A percentile compares a stretch with the other conserved stretches of the same genome.
These are phyloP conservation scores for Fusarium sp. DNA, from an alignment of 2,329 filamentous ascomycete genomes.

Conservation along the genomic window DNA sequence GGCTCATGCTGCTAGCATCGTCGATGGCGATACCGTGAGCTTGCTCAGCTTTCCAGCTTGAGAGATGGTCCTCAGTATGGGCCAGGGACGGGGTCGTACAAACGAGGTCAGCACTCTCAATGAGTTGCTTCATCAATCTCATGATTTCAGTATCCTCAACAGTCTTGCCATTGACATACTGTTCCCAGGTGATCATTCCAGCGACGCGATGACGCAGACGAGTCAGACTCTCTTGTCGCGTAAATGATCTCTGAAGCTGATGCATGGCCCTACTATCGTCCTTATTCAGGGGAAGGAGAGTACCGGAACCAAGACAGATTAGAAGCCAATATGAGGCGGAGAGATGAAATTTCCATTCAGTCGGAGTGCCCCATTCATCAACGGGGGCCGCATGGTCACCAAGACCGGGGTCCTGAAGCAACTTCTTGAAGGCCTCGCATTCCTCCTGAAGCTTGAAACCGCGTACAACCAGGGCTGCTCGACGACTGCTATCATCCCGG, in stretches of 20 bases:
- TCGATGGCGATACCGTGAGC: neutral
- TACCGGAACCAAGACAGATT: neutral
- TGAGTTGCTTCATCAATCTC: neutral
- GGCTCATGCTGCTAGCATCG: neutral
- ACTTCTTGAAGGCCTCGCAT: neutral
- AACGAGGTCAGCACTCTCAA: neutral
- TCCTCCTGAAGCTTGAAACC: neutral
- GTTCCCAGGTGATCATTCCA: neutral
- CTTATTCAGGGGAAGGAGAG: neutral
- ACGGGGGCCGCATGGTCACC: neutral
- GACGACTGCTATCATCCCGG: fast-evolving
- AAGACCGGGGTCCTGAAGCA: neutral
- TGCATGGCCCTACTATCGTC: fast-evolving
- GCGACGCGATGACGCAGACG: neutral
- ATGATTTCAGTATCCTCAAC: neutral
- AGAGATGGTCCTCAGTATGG: neutral
- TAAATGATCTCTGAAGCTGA: neutral
- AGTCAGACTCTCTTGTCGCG: neutral
- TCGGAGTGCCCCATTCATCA: neutral
- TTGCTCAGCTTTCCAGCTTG: neutral
- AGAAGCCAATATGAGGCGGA: neutral
- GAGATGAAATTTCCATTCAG: neutral
- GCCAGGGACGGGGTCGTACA: neutral
- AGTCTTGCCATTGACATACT: neutral
- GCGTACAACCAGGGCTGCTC: neutral